Base-by-base conservation (phyloP, 495 filamentous ascomycete genomes). In the Aspergillus diversus region DNA sequence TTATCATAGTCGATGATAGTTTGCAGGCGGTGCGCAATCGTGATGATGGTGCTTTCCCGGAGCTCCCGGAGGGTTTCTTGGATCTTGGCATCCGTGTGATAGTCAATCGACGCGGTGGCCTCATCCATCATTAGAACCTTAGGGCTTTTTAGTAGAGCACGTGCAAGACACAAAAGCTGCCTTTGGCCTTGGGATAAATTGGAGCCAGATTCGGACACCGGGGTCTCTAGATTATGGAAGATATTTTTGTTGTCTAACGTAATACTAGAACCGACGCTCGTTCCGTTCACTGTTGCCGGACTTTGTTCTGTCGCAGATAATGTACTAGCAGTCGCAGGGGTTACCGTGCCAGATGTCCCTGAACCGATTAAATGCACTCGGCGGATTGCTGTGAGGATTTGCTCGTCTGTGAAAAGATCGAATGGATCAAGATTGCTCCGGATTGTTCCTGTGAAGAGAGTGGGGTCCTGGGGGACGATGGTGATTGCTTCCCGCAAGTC, bases 1-100 rank as follows among this genome's bases (percentile, higher is more conserved):
- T 96, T 97, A 78, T 98, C 94, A 71, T 98, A 98, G 70, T 98
- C 96, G 52, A 92, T 91, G 68, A 99, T 97, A 0, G 94, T 98
- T 66, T 97, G 92, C 60, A 99, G 82, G 12, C 96, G 88, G 75
- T 99, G 96, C n/a, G 96, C 96, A 67, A 99, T 98, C 0, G 96
- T 98, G 70, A 96, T 93, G 72, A 96, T 96, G 11, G 96, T 99
- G 76, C 89, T 93, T 47, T 89, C 88, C 60, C 77, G 80, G 43
- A 98, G 81, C 72, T 97, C 92, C 42, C 92, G 89, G 60, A 99
- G 90, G 0, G 96, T 97, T 59, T 90, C 91, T 74, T 99, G 96
- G 71, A 99, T 98, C 75, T 97, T 97, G 62, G 87, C 79, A 69
- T 99, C 96, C 15, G 95, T 99, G 37, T 87, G 88, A 76, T 98